Evolutionary conservation across 2,329 filamentous ascomycete species (phyloP), one percentile per base, ranked within the genome.

Genomic region (Fusarium xyrophilum): DNA sequence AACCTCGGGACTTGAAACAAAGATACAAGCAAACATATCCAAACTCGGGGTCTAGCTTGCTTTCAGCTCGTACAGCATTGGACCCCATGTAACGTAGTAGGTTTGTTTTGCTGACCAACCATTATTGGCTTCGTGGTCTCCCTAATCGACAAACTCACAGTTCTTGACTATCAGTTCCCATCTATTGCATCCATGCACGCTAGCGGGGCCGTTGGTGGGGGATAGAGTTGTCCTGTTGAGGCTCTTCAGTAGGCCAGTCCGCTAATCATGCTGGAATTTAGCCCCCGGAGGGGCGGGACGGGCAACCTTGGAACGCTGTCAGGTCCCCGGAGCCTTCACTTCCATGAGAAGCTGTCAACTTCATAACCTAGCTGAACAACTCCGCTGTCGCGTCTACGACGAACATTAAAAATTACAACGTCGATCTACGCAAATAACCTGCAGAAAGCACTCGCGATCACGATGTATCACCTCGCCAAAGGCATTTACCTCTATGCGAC

Each of bases 391-490:
- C 51, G 19, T 66, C 43, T 36, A 54, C 48, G 21, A 46, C 21
- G 23, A 27, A n/a, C 17, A 35, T 42, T 39, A 25, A 21, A 13
- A 28, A 28, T 15, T 8, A 8, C 28, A 8, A 9, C 10, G 8
- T 42, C 23, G 13, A 46, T 28, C 12, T n/a, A 32, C 42, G 36
- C 19, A 13, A 5, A 30, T 36, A 19, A 27, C 14, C 30, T 42
- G 28, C n/a, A 21, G 33, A 25, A 25, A 17, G n/a, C 12, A 21
- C 32, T 39, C 14, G 51, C 53, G 39, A 48, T 62, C 12, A 74
- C 40, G 52, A 97, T 97, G 95, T 98, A 97, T 83, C 95, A 98
- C 82, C 89, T 99, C 74, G 90, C 93, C 76, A 97, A 97, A 80
- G 94, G 93, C 63, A 85, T 99, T 61, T 99, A 98, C 82, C 88